Evolutionary conservation across 1,284 basidiomycete genomes (phyloP), one percentile per base, ranked within the genome.

Genomic region (Coniferiporia sulphurascens): DNA sequence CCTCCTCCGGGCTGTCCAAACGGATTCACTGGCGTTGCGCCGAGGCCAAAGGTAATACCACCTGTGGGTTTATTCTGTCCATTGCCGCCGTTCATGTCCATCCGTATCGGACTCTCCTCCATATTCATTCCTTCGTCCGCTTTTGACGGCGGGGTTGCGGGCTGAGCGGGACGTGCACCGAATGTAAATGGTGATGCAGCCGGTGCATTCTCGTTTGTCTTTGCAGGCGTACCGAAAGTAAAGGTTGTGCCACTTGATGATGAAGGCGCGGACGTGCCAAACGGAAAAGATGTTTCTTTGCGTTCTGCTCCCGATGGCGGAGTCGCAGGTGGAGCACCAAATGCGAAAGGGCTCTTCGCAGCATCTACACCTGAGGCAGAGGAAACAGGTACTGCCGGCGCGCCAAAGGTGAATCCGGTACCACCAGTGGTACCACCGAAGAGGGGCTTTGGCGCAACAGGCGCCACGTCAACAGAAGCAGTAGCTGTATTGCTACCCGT

Each of bases 101-200:
- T 66, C 59, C 86, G 76, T 3, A 77, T 81, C 1, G 85, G 85
- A 63, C 85, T 87, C 70, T 87, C 85, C 50, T 87, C 85, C 85
- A 87, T 87, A 51, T 72, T 79, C 65, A 85, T 79, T 63, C 84
- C 85, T 56, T 59, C 58, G 32, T 62, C 76, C 50, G 80, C 80
- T 50, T 71, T 72, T 66, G 78, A 82, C 1, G 84, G 85, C 13
- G 83, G 85, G 8, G 83, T 86, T 2, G 73, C 69, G 35, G 82
- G 76, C 34, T 78, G 72, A 21, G 61, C 36, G 17, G 65, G 64
- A 49, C 34, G 63, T 32, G 51, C 55, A 38, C 69, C 68, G 55
- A 76, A 76, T 10, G 58, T 48, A 55, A 78, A 78, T 1, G 71
- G 55, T 15, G 72, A 46, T 6, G 61, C 8, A 9, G 52, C 58